phyloP scores from a whole-genome alignment of 2,329 filamentous ascomycete genomes.

The Westerdykella sp. region DNA sequence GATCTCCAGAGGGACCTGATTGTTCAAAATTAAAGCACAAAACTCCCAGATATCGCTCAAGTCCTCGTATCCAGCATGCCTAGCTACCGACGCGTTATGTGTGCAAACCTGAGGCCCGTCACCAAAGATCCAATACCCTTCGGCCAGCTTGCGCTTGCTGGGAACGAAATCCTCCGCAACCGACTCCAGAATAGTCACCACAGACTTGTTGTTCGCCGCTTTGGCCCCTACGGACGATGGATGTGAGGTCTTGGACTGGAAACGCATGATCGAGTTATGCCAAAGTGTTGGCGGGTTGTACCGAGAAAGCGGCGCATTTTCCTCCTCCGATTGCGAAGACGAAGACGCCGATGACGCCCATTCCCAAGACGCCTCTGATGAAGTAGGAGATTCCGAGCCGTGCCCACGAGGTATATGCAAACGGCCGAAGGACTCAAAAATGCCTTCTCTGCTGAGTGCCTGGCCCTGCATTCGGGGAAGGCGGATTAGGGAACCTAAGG shows the following conservation, averaged over 20 bases:
- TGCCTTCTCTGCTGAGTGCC: slow-evolving; percentile 38
- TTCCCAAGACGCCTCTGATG: slow-evolving; percentile 31
- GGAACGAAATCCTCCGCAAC: slow-evolving; percentile 62
- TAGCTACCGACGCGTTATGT: slow-evolving; percentile 75
- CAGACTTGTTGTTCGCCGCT: slow-evolving; percentile 53
- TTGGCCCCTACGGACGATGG: slow-evolving; percentile 29
- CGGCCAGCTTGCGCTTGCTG: slow-evolving; percentile 68
- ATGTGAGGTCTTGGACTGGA: slow-evolving; percentile 48
- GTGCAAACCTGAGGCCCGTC: slow-evolving; percentile 73
- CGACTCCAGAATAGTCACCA: slow-evolving; percentile 63
- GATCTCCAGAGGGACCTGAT: slow-evolving; percentile 66
- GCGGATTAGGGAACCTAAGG: slow-evolving; percentile 19
- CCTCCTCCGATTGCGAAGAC: slow-evolving; percentile 33
- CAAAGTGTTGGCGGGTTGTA: slow-evolving; percentile 48
- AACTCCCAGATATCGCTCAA: slow-evolving; percentile 80
- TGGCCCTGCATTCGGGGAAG: slow-evolving; percentile 23
- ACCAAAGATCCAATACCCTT: slow-evolving; percentile 77
- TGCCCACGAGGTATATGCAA: slow-evolving; percentile 12
- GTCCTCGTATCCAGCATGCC: slow-evolving; percentile 62
- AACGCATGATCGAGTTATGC: slow-evolving; percentile 47
- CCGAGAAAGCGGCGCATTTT: slow-evolving; percentile 37
- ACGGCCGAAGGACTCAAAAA: slow-evolving; percentile 60
- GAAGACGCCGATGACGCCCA: slow-evolving; percentile 36
- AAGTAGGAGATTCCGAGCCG: slow-evolving; percentile 18
- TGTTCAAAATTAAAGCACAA: slow-evolving; percentile 67